A percentile compares a stretch with the other conserved stretches of the same genome.
Conservation (phyloP, 2,329 filamentous ascomycete species). For the Epichloe elymi region DNA sequence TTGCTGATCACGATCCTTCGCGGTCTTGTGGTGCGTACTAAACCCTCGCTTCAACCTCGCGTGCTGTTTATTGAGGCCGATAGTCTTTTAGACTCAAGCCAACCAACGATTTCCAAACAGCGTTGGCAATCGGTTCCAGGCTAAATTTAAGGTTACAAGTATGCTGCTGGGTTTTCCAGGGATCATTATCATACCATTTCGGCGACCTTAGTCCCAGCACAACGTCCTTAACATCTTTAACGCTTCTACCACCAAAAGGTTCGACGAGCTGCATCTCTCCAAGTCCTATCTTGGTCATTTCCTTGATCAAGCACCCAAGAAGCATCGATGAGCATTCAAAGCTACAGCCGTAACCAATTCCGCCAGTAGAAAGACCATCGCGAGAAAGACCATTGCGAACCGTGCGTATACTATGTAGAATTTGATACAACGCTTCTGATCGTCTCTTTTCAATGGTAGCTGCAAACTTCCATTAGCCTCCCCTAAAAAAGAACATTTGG, state of each 20-base stretch:
- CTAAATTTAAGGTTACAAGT: too few species aligned
- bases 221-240: background rate
- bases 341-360: background rate
- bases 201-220: background rate
- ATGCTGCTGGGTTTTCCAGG: too few species aligned
- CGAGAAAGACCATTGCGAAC: background rate
- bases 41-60: too few species aligned
- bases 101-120: rapidly evolving
- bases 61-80: background rate
- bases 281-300: background rate
- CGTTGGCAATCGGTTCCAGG: background rate
- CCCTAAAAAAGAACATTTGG: background rate
- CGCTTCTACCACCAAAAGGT: background rate
- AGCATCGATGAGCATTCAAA: background rate
- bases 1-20: too few species aligned
- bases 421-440: background rate
- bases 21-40: too few species aligned
- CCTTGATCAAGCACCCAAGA: background rate
- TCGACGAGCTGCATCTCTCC: background rate
- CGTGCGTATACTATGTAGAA: rapidly evolving
- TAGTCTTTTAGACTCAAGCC: background rate
- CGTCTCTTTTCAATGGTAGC: background rate
- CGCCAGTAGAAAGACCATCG: background rate
- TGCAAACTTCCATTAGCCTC: background rate
- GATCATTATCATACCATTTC: too few species aligned